These are phyloP conservation scores for Debaryomyces robertsiae DNA, from an alignment of 1,139 yeast species.

Conservation along the genomic window DNA sequence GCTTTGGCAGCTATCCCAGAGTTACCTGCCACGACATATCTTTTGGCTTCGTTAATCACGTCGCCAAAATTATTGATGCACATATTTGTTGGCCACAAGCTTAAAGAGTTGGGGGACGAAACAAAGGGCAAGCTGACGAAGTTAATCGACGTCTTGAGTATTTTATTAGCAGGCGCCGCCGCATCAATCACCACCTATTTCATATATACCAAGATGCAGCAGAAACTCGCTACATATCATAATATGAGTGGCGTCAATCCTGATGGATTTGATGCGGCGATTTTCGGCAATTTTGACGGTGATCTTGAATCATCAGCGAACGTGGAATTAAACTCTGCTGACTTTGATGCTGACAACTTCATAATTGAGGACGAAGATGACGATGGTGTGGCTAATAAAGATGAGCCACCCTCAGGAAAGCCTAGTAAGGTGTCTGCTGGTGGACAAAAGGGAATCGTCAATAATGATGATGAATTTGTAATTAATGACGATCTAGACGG, in stretches of 20 bases:
- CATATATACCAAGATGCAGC: conserved; percentile 64
- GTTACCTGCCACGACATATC: conserved; percentile 59
- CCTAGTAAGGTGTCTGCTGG: not conserved
- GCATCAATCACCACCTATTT: conserved; percentile 68
- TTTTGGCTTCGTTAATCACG: conserved; percentile 70
- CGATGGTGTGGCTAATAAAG: not conserved
- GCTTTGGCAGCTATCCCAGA: conserved; percentile 88
- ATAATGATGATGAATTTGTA: conserved; percentile 5
- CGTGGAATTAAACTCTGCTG: conserved; percentile 37
- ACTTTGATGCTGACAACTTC: conserved; percentile 41
- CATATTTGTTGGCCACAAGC: conserved; percentile 76
- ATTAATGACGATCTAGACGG: conserved; percentile 8
- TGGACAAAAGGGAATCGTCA: not conserved
- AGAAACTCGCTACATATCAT: conserved; percentile 38
- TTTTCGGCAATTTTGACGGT: conserved; percentile 47
- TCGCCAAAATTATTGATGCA: conserved; percentile 82
- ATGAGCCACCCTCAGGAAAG: not conserved
- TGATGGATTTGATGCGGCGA: conserved; percentile 30
- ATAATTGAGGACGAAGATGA: conserved; percentile 36
- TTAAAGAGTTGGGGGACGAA: conserved; percentile 67
- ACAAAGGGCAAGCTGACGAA: conserved; percentile 54
- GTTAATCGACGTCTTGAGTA: conserved; percentile 63
- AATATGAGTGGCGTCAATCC: conserved; percentile 18
- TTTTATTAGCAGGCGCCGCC: conserved; percentile 58
- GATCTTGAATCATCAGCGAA: conserved; percentile 32